Conservation (phyloP, 805 yeast genomes). For the fission yeast (Schizosaccharomyces pombe) region DNA sequence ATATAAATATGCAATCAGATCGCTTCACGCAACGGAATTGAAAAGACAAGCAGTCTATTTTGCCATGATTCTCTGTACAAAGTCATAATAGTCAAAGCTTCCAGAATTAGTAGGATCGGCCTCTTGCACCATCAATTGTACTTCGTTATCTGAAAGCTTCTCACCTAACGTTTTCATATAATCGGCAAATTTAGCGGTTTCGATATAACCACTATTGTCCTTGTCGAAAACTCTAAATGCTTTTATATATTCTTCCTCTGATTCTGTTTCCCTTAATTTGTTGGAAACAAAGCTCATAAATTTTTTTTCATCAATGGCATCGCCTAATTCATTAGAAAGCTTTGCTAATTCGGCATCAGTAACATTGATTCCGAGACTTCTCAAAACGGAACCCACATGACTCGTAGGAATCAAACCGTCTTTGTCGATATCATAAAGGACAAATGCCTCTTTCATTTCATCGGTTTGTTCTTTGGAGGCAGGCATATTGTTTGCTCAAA, state of each 20-base stretch:
- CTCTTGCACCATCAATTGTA: conserved; percentile 87
- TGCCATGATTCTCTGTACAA: conserved; percentile 47
- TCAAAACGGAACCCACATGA: conserved; percentile 79
- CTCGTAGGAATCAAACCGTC: conserved; percentile 69
- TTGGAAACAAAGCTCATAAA: conserved; percentile 38
- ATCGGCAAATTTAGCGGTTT: conserved; percentile 88
- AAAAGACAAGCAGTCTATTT: not conserved
- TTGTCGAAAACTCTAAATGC: conserved; percentile 93
- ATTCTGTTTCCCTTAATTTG: conserved; percentile 18
- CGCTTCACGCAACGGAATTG: too few species aligned
- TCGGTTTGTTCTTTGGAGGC: conserved; percentile 35
- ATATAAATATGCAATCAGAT: not conserved
- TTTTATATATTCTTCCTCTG: conserved; percentile 89
- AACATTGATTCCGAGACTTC: conserved; percentile 43
- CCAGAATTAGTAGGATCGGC: conserved; percentile 52
- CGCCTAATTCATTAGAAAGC: conserved; percentile 88
- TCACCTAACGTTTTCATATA: conserved; percentile 95
- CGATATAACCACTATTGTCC: conserved; percentile 85
- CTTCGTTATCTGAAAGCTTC: conserved; percentile 90
- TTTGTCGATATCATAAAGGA: conserved; percentile 73
- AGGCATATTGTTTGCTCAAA: too few species aligned
- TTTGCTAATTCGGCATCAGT: conserved; percentile 64
- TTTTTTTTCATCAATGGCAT: conserved; percentile 78
- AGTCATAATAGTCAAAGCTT: conserved; percentile 88
- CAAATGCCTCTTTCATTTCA: conserved; percentile 50